Evolutionary conservation across 805 yeast genomes (phyloP), one percentile per base, ranked within the genome.

Genomic region (Naumovozyma castellii): DNA sequence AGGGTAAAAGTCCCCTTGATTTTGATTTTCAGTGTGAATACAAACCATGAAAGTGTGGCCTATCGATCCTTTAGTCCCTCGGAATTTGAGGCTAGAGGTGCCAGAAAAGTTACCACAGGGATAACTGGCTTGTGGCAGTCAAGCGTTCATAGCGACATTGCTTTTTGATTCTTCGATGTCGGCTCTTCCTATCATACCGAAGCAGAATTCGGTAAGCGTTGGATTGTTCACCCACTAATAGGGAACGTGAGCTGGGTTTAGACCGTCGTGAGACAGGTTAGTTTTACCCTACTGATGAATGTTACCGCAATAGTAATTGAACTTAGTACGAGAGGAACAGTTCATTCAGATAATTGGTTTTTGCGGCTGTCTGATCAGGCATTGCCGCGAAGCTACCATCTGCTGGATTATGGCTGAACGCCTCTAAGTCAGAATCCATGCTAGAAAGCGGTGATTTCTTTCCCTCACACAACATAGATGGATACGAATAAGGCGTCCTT

Each of bases 381-480:
- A 64, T 54, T 61, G 68, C 67, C 64, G 68, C 67, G 68, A 62
- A 64, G 68, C 68, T 64, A 65, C 68, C 70, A 67, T 65, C 69
- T 61, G 68, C 66, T 62, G 69, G 69, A 66, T 65, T 56, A 65
- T 59, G 68, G 68, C 68, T 65, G 69, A 65, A 64, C 68, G 69
- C 68, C 67, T 65, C 68, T 62, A 62, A 49, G 67, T 60, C 68
- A 76, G 76, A 47, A 73, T 75, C 67, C 71, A 72, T 45, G 78
- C 80, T 50, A 65, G 67, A 53, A 64, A 46, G 67, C 66, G 68
- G 62, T 56, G 66, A 65, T 62, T 58, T 48, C 54, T 48, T 62
- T 55, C 56, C 66, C 66, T 56, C 64, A 65, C 65, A 61, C 65
- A 60, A 58, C 57, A 53, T 60, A 61, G 66, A 51, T 59, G 67